Percentiles rank a stretch among this genome's conserved stretches.
phyloP scores from a whole-genome alignment of 1,284 basidiomycete genomes.

The Phellopilus nigrolimitatus region DNA sequence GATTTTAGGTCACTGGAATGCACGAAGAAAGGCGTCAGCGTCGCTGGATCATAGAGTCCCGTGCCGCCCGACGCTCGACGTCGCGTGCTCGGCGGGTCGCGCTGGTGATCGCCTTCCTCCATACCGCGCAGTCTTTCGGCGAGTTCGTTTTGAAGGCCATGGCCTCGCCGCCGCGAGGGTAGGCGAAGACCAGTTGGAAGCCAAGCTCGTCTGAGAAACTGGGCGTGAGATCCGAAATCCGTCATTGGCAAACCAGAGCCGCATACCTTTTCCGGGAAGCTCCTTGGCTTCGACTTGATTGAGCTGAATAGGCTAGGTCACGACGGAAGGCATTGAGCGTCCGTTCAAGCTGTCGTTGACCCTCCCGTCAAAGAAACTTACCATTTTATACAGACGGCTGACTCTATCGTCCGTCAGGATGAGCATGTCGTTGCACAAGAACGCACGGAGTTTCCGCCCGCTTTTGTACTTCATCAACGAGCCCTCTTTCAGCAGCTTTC shows the following conservation, averaged over 20 bases:
- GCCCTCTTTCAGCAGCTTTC: constrained; percentile 79
- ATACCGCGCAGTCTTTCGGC: constrained; percentile 60
- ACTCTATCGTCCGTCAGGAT: constrained; percentile 69
- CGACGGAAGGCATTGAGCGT: not conserved
- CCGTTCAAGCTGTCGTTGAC: not conserved
- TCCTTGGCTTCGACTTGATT: constrained; percentile 58
- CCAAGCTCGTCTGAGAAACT: constrained; percentile 52
- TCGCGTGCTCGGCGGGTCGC: constrained; percentile 36
- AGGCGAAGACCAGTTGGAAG: constrained; percentile 62
- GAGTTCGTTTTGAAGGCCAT: constrained; percentile 59
- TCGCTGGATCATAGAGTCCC: not conserved
- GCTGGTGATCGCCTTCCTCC: constrained; percentile 49
- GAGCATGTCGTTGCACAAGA: constrained; percentile 78
- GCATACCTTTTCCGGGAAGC: constrained; percentile 42
- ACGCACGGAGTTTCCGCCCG: constrained; percentile 70
- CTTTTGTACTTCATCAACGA: constrained; percentile 78
- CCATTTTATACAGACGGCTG: constrained; percentile 76
- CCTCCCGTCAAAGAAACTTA: constrained; percentile 27
- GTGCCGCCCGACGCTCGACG: constrained; percentile 23
- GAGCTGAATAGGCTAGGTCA: constrained; percentile 59
- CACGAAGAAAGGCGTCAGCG: not conserved
- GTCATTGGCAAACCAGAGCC: not conserved
- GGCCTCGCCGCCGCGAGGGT: constrained; percentile 71
- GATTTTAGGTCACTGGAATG: not conserved
- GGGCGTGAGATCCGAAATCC: not conserved